phyloP scores from a whole-genome alignment of 306 rosid species.

The Cucurbita pepo region DNA sequence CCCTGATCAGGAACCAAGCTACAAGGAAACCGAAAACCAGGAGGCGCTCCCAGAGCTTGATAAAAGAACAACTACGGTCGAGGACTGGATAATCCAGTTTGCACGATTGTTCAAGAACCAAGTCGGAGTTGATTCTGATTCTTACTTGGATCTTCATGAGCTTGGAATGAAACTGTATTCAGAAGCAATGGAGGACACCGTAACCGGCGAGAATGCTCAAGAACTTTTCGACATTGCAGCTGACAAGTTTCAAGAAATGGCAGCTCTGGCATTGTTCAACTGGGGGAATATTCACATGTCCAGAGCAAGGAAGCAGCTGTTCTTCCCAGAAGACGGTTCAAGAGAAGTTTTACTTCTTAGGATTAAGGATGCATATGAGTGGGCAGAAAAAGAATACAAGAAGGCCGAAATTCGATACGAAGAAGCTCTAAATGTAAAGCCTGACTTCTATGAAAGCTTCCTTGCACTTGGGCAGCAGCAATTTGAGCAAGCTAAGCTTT shows the following conservation, averaged over 20 bases:
- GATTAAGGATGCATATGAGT: conserved; percentile 42
- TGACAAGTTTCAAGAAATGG: conserved; percentile 84
- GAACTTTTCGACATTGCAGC: conserved; percentile 68
- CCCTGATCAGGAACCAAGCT: conserved; percentile 45
- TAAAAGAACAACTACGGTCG: conserved; percentile 19
- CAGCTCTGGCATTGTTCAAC: conserved; percentile 76
- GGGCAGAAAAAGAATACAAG: conserved; percentile 64
- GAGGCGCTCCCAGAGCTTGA: conserved; percentile 10
- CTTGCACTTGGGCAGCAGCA: conserved; percentile 85
- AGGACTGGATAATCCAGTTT: conserved; percentile 91
- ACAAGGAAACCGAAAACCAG: conserved; percentile 29
- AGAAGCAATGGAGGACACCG: conserved; percentile 67
- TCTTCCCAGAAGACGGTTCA: conserved; percentile 36
- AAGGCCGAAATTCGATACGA: conserved; percentile 54
- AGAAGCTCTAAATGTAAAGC: conserved; percentile 58
- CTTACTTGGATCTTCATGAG: conserved; percentile 76
- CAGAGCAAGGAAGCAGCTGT: conserved; percentile 52
- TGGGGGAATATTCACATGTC: conserved; percentile 92
- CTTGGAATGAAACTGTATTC: conserved; percentile 77
- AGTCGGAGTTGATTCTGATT: conserved; percentile 82
- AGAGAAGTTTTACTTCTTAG: conserved; percentile 35
- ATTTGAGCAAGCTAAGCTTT: conserved; percentile 81
- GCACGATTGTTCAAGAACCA: conserved; percentile 91
- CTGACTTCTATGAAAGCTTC: conserved; percentile 64
- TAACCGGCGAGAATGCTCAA: conserved; percentile 56